Base-by-base conservation (phyloP, 257 asterid species). In the Haberlea rhodopensis region DNA sequence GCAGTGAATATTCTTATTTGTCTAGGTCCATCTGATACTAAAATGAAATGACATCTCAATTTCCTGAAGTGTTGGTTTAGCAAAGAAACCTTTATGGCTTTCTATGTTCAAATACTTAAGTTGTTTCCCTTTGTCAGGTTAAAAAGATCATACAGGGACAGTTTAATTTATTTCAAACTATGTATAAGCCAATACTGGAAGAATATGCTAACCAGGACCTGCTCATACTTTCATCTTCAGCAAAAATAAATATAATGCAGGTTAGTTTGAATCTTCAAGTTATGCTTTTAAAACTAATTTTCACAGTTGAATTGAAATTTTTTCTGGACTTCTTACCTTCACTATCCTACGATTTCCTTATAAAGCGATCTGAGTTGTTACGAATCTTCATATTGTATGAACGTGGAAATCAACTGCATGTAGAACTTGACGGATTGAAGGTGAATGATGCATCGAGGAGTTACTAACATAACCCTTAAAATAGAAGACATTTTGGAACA, bases 81-180 rank as follows among this genome's bases (percentile, higher is more conserved):
- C 27, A 34, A 49, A 15, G 18, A 24, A 26, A 21, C 34, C 60
- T 5, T 58, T 58, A n/a, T 37, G 59, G 31, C 37, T 66, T 53
- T 32, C 57, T 24, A 20, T 27, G n/a, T 68, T 49, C 34, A 31
- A 59, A 16, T 37, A 53, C 45, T 68, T 72, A 52, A 65, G 18
- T 49, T 73, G 5, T 73, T 34, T 71, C 20, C 52, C 13, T 53
- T 45, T 51, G 31, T 57, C 80, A 88, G 91, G 94, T 90, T 76
- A 79, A 75, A 55, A 91, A 91, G 74, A 88, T 91, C 63, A 92
- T 91, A 53, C 83, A 76, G 66, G 96, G 96, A 60, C 96, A 91
- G 62, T 86, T 77, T 64, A 56, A 76, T 72, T 79, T 86, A 72
- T 88, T 91, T 68, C 86, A 69, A 20, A 61, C 61, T 58, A 80